A percentile compares a stretch with the other conserved stretches of the same genome.
These are phyloP conservation scores for Penicillium sp. DNA, from an alignment of 2,329 filamentous ascomycete genomes.

Conservation along the genomic window DNA sequence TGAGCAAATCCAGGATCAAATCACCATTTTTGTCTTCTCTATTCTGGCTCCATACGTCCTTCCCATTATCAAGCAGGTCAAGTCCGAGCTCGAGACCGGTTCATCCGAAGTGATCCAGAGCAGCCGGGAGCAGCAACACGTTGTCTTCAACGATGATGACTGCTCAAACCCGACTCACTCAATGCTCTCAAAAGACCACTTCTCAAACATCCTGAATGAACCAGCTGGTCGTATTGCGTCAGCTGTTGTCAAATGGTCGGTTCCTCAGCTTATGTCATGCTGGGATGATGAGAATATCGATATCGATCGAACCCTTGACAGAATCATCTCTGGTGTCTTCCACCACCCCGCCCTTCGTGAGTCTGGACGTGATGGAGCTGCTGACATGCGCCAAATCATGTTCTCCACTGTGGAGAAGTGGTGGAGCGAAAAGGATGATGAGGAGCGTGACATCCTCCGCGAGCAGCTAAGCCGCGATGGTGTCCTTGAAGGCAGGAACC, in stretches of 20 bases:
- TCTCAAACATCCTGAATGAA: constrained; percentile 86
- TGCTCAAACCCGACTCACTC: constrained; percentile 85
- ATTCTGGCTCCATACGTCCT: constrained; percentile 84
- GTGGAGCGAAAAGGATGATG: constrained; percentile 69
- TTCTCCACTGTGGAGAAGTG: constrained; percentile 77
- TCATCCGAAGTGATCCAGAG: constrained; percentile 84
- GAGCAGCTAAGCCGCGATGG: constrained; percentile 74
- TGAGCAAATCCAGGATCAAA: constrained; percentile 81
- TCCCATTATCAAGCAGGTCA: constrained; percentile 82
- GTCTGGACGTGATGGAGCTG: constrained; percentile 65
- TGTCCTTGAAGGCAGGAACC: constrained; percentile 74
- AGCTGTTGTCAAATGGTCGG: constrained; percentile 75
- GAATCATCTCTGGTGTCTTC: constrained; percentile 78
- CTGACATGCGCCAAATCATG: constrained; percentile 72
- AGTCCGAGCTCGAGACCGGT: constrained; percentile 79
- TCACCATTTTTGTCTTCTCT: constrained; percentile 88
- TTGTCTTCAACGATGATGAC: constrained; percentile 78
- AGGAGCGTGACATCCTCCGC: constrained; percentile 66
- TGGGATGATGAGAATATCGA: constrained; percentile 78
- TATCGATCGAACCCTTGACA: constrained; percentile 66
- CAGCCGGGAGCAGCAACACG: constrained; percentile 76
- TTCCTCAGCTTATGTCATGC: constrained; percentile 82
- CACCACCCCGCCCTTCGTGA: constrained; percentile 81
- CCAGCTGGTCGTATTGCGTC: constrained; percentile 79
- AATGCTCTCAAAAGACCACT: constrained; percentile 95